Conservation (phyloP, 2,329 filamentous ascomycete species). For the Lojkania enalia region DNA sequence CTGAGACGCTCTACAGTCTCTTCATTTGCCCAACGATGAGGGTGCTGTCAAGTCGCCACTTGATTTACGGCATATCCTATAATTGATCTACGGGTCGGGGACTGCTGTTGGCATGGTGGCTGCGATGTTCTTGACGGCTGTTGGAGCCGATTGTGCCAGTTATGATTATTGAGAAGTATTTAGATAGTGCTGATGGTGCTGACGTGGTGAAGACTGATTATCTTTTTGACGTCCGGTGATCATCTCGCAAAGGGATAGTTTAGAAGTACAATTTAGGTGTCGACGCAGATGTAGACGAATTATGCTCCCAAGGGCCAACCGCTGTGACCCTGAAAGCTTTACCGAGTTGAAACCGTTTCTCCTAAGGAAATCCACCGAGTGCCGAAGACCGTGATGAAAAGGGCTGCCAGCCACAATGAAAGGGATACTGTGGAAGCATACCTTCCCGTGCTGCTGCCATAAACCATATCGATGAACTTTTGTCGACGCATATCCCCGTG, state of each 20-base stretch:
- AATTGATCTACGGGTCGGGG: conserved; percentile 24
- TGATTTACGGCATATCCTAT: conserved; percentile 29
- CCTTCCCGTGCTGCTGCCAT: conserved; percentile 35
- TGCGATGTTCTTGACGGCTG: conserved; percentile 27
- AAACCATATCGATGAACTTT: conserved; percentile 45
- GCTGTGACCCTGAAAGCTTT: conserved; percentile 42
- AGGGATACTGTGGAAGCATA: conserved; percentile 38
- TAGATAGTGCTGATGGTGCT: conserved; percentile 41
- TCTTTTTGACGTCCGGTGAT: conserved; percentile 40
- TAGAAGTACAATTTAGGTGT: conserved; percentile 51
- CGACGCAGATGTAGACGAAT: conserved; percentile 44
- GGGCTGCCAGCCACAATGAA: conserved; percentile 33
- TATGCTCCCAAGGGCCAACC: conserved; percentile 37
- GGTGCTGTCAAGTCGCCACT: conserved; percentile 23
- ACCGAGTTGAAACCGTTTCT: conserved; percentile 45
- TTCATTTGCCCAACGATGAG: conserved; percentile 22
- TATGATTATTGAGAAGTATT: conserved; percentile 39
- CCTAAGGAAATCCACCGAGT: conserved; percentile 48
- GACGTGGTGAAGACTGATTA: conserved; percentile 42
- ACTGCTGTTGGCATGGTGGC: conserved; percentile 34
- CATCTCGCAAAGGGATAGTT: conserved; percentile 42
- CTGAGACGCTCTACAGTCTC: conserved; percentile 13
- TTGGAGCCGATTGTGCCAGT: conserved; percentile 19
- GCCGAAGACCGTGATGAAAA: conserved; percentile 43
- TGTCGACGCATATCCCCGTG: conserved; percentile 42